Percentiles rank a stretch among this genome's conserved stretches.
Evolutionary conservation across 129 eudicot genomes (phyloP).

Genomic region (Ambrosia trifida): DNA sequence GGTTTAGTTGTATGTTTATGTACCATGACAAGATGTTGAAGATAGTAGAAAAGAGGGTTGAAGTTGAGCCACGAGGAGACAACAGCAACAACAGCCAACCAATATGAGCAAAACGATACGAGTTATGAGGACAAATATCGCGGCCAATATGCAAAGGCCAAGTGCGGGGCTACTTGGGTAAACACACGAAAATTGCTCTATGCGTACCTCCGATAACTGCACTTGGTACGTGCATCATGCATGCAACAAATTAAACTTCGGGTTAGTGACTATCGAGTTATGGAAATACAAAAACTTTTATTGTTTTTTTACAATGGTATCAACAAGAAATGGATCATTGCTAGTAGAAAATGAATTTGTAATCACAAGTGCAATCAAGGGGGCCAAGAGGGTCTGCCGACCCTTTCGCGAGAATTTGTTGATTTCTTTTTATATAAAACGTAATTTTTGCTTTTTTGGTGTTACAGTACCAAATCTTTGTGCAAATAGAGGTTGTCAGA

Average conservation of each 20-base stretch:
- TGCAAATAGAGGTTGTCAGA: too few species aligned
- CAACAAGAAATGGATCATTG: neutral
- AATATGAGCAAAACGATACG: neutral
- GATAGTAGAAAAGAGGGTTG: neutral
- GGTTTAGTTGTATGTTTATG: too few species aligned
- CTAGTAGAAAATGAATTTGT: neutral
- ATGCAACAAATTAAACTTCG: neutral
- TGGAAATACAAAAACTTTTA: too few species aligned
- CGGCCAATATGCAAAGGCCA: constrained; percentile 19
- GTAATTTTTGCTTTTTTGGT: too few species aligned
- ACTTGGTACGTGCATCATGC: neutral
- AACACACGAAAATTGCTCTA: constrained; percentile 11
- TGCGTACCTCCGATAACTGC: constrained; percentile 23
- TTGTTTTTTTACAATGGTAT: too few species aligned
- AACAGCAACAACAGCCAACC: constrained; percentile 24
- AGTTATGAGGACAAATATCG: neutral
- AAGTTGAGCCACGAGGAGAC: constrained; percentile 5
- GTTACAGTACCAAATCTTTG: too few species aligned
- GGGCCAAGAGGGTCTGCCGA: too few species aligned
- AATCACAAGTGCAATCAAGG: neutral
- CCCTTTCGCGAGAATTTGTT: too few species aligned
- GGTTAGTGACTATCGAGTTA: neutral
- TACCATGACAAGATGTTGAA: constrained; percentile 25
- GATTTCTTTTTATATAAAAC: too few species aligned
- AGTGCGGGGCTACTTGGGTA: constrained; percentile 31